A percentile compares a stretch with the other conserved stretches of the same genome.
These are phyloP conservation scores for Suillus occidentalis DNA, from an alignment of 768 basidiomycete genomes.

Conservation along the genomic window DNA sequence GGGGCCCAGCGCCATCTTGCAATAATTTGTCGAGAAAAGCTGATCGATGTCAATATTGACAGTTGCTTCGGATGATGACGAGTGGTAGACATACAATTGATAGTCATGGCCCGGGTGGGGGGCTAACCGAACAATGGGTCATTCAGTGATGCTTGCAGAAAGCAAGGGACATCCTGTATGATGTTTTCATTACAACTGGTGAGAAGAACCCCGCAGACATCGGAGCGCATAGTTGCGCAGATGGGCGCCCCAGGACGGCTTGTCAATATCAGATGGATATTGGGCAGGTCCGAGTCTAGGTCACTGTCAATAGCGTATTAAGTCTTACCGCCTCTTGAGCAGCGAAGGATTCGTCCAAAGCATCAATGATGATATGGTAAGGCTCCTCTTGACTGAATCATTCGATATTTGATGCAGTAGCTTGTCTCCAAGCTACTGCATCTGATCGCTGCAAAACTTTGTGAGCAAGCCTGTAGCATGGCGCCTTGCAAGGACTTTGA, in stretches of 20 bases:
- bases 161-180: constrained; percentile 14
- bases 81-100: constrained; percentile 7
- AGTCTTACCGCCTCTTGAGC: constrained; percentile 15
- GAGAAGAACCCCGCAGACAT: background rate
- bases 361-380: constrained; percentile 1
- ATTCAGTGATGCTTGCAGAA: constrained; percentile 15
- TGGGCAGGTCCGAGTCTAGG: background rate
- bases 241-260: background rate
- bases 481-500: background rate
- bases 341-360: constrained; percentile 12
- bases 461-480: background rate
- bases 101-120: constrained; percentile 11
- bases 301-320: constrained; percentile 7
- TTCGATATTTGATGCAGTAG: constrained; percentile 6
- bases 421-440: constrained; percentile 15
- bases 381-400: constrained; percentile 3
- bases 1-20: background rate
- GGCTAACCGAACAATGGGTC: constrained; percentile 7
- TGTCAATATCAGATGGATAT: background rate
- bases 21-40: background rate
- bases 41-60: background rate
- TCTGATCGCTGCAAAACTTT: constrained; percentile 11
- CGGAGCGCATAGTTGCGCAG: constrained; percentile 5
- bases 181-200: constrained; percentile 11
- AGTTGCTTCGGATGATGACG: background rate